Base-by-base conservation (phyloP, 192 early-diverging fungal genomes). In the Geosiphon pyriformis region DNA sequence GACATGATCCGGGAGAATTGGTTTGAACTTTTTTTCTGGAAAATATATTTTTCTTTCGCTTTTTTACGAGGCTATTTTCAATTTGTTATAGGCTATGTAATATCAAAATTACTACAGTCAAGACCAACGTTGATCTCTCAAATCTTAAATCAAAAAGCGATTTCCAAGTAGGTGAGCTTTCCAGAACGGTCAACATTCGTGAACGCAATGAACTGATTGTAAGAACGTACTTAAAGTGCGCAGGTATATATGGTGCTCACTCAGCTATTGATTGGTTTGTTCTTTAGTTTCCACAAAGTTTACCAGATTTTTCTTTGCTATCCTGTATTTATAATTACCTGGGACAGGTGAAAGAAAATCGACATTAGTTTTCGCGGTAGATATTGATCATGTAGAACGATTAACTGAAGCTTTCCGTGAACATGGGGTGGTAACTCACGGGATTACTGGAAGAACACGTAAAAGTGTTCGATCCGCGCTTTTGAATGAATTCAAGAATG, bases 291-390 rank as follows among this genome's bases (percentile, higher is more conserved):
- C 0, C 54, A 31, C 7, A 46, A 18, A 56, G 35, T 31, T 18
- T 35, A 23, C 4, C 10, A 57, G 32, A 12, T 23, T 0, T 31
- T n/a, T n/a, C n/a, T n/a, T 30, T 6, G 32, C 0, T 22, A 31
- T n/a, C 27, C n/a, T 32, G 32, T 8, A 10, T 57, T 10, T 26
- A 11, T 20, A 29, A 20, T 55, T 56, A 4, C 18, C 47, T 11
- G 26, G 33, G 4, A 20, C 3, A 75, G 76, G 68, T 4, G 53
- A 65, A 2, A 80, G 86, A n/a, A 75, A 81, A 32, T 80, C 86
- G 10, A 91, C 88, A 0, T 70, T 98, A 18, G 88, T 95, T 0
- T 98, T 98, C 79, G 94, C 92, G 1, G 91, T 87, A 1, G 89
- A 94, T 68, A 87, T 94, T 20, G 75, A 65, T 7, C 95, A 98